phyloP scores from a whole-genome alignment of 2,329 filamentous ascomycete species.

The Zasmidium citrigriseum region DNA sequence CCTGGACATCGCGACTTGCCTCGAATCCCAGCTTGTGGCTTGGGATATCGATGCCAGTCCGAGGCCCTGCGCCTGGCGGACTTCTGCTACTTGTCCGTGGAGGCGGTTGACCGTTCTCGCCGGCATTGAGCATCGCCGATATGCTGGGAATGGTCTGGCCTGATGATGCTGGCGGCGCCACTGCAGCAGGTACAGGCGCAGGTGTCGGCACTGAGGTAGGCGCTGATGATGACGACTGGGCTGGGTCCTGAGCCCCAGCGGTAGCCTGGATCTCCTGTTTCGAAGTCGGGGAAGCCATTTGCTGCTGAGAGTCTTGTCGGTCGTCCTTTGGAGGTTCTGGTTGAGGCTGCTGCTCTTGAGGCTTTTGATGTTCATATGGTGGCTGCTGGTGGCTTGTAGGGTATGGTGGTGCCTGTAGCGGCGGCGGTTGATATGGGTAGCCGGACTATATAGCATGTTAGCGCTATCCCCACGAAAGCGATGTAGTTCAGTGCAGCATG shows the following conservation, averaged over 20 bases:
- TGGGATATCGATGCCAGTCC: slow-evolving; percentile 38
- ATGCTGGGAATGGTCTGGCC: slow-evolving; percentile 56
- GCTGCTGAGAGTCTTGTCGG: slow-evolving; percentile 13
- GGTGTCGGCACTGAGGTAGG: slow-evolving; percentile 12
- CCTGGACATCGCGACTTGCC: slow-evolving; percentile 37
- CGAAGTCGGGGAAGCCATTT: slow-evolving; percentile 5
- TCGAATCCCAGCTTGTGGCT: slow-evolving; percentile 41
- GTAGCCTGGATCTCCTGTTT: slow-evolving; percentile 29
- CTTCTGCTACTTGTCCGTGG: slow-evolving; percentile 33
- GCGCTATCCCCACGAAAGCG: too few relatives aligned
- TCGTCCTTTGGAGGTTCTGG: slow-evolving; percentile 16
- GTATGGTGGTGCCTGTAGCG: slow-evolving; percentile 22
- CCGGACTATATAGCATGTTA: too few relatives aligned
- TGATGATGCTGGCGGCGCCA: slow-evolving; percentile 29
- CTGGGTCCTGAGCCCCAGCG: slow-evolving; percentile 26
- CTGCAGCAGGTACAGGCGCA: slow-evolving; percentile 34
- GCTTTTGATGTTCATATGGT: slow-evolving; percentile 12
- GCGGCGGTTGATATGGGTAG: slow-evolving; percentile 23
- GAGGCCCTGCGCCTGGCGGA: slow-evolving; percentile 28
- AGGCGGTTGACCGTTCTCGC: slow-evolving; percentile 26
- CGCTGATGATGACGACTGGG: slow-evolving; percentile 19
- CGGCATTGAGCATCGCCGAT: slow-evolving; percentile 46
- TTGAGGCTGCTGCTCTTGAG: slow-evolving; percentile 20
- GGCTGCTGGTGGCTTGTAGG: slow-evolving; percentile 11
- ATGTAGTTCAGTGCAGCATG: background rate